Conservation (phyloP, 2,329 filamentous ascomycete genomes). For the Colletotrichum gigasporum region DNA sequence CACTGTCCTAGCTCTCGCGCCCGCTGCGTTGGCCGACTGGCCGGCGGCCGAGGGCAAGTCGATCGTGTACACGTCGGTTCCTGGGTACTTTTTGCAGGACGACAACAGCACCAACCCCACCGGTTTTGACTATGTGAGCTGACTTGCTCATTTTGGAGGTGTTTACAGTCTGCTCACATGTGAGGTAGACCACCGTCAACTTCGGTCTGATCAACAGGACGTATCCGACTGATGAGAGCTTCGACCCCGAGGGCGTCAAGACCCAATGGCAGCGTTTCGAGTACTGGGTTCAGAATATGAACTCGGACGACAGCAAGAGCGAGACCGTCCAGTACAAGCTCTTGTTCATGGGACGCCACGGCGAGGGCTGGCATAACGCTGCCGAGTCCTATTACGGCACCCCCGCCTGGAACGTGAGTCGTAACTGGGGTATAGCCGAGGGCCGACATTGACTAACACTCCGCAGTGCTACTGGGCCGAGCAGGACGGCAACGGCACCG, state of each 20-base stretch:
- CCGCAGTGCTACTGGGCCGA: conserved; percentile 71
- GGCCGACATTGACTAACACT: conserved; percentile 34
- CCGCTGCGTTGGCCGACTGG: conserved; percentile 42
- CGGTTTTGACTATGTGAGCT: conserved; percentile 71
- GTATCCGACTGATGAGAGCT: conserved; percentile 63
- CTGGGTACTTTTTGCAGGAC: conserved; percentile 73
- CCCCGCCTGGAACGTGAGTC: conserved; percentile 71
- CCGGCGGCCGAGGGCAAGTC: conserved; percentile 46
- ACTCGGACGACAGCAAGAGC: conserved; percentile 48
- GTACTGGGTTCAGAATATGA: conserved; percentile 65
- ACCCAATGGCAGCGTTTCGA: conserved; percentile 74
- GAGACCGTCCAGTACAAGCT: conserved; percentile 69
- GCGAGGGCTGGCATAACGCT: conserved; percentile 71
- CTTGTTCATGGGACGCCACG: conserved; percentile 75
- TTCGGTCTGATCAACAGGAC: conserved; percentile 72
- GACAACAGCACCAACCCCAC: conserved; percentile 62
- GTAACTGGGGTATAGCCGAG: too few species aligned
- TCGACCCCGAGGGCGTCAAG: conserved; percentile 49
- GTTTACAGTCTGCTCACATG: neutral
- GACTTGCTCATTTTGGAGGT: neutral
- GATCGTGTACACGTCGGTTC: conserved; percentile 68
- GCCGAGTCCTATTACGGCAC: conserved; percentile 75
- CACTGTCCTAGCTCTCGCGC: conserved; percentile 40
- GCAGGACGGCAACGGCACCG: conserved; percentile 70
- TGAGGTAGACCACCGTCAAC: conserved; percentile 63